These are phyloP conservation scores for Phaeoacremonium minimum DNA, from an alignment of 2,329 filamentous ascomycete species.

Conservation along the genomic window DNA sequence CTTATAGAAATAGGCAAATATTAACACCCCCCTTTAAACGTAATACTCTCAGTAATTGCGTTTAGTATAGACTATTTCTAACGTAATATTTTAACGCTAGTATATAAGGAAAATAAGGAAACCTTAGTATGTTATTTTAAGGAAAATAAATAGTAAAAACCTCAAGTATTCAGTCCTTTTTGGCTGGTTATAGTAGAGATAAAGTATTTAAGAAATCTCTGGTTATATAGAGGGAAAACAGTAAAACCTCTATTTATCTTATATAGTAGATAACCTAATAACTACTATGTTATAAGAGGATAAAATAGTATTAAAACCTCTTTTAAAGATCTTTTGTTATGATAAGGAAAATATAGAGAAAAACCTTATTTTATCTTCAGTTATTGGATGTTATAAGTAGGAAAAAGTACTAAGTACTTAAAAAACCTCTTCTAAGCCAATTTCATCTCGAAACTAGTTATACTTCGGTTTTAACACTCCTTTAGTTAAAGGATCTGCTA, in stretches of 20 bases:
- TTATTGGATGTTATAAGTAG: neutral
- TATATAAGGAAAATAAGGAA: neutral
- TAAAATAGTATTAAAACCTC: no score
- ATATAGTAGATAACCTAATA: neutral
- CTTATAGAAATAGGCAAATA: slow-evolving; percentile 1
- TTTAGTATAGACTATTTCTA: no score
- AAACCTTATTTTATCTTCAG: no score
- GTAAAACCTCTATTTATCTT: neutral
- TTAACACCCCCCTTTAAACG: neutral
- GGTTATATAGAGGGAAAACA: neutral
- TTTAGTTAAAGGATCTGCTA: no score
- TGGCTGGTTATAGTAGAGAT: neutral
- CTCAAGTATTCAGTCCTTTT: no score
- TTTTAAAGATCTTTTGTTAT: no score
- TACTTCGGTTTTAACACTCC: no score
- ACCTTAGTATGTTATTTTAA: no score
- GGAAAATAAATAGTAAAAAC: no score
- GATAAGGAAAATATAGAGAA: no score
- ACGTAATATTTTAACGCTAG: neutral
- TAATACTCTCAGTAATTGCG: neutral
- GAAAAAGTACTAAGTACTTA: neutral
- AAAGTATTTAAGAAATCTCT: neutral
- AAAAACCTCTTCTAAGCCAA: neutral
- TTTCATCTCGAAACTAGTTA: no score
- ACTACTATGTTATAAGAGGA: neutral